phyloP scores from a whole-genome alignment of 345 rosid genomes.

The Capsella bursapastoris region DNA sequence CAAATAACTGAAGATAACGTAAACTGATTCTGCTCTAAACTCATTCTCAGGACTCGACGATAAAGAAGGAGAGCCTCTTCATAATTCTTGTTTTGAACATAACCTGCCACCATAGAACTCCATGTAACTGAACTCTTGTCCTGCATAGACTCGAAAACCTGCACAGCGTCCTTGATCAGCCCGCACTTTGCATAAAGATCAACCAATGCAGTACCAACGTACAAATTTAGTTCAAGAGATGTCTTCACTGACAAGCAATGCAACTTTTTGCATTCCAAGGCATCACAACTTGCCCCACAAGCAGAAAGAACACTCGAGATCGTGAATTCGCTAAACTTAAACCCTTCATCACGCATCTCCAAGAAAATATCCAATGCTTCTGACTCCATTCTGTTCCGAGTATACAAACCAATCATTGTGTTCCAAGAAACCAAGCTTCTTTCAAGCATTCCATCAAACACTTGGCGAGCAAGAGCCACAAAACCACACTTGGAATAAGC shows the following conservation, averaged over 20 bases:
- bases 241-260: slow-evolving; percentile 70
- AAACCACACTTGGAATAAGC: slow-evolving; percentile 61
- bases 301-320: slow-evolving; percentile 74
- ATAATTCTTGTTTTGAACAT: slow-evolving; percentile 67
- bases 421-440: slow-evolving; percentile 84
- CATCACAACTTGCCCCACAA: slow-evolving; percentile 52
- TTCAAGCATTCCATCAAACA: slow-evolving; percentile 73
- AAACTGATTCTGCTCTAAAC: slow-evolving; percentile 59
- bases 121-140: slow-evolving; percentile 78
- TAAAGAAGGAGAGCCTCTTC: slow-evolving; percentile 73
- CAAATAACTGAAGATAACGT: slow-evolving; percentile 66
- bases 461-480: slow-evolving; percentile 51
- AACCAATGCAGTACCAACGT: slow-evolving; percentile 76
- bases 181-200: slow-evolving; percentile 81
- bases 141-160: slow-evolving; percentile 63
- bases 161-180: slow-evolving; percentile 52
- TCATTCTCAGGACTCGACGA: slow-evolving; percentile 47
- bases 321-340: slow-evolving; percentile 61
- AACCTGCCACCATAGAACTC: slow-evolving; percentile 86
- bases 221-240: slow-evolving; percentile 54
- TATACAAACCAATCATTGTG: slow-evolving; percentile 59
- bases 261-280: slow-evolving; percentile 59
- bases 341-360: slow-evolving; percentile 57
- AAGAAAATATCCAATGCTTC: slow-evolving; percentile 56
- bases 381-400: slow-evolving; percentile 47